Base-by-base conservation (phyloP, 768 basidiomycete species). In the Filobasidium wieringae region DNA sequence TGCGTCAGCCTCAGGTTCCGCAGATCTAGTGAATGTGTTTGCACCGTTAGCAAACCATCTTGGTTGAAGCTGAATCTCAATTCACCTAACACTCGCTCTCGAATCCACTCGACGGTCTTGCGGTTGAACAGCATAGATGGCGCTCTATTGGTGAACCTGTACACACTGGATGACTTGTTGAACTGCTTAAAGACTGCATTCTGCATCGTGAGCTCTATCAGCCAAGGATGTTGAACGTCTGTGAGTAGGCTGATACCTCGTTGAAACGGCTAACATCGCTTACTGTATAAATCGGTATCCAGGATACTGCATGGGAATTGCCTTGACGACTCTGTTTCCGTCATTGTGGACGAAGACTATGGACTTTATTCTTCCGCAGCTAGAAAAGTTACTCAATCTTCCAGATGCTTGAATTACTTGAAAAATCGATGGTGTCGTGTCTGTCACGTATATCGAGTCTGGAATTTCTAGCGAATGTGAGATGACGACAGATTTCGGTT, bases 271-370 rank as follows among this genome's bases (percentile, higher is more conserved):
- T 24, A 31, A 54, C n/a, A 39, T 43, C 59, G 43, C 53, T 84
- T 89, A 81, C 93, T 97, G 81, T 96, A 96, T 30, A 93, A 75
- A 73, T 96, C 93, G 0, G 90, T 91, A 72, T 96, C 93, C 43
- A 96, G 79, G 52, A 96, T 77, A 15, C 88, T 91, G 57, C 69
- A 66, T 15, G 70, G 72, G 8, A 73, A 43, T 33, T 57, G 31
- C n/a, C 31, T 34, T 6, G n/a, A 37, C 9, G 36, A n/a, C n/a
- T 37, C 36, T n/a, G 36, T 9, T 37, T 9, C 9, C 36, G 36
- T 37, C 36, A 37, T 37, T n/a, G 36, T 37, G 36, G 36, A 9
- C 36, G 36, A 9, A 37, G 36, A 37, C 36, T 37, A 37, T 37
- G 36, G n/a, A n/a, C n/a, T n/a, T n/a, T n/a, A n/a, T n/a, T n/a